Evolutionary conservation across 164 flowering plant genomes (phyloP).

Genomic region (Kingdonia uniflora): DNA sequence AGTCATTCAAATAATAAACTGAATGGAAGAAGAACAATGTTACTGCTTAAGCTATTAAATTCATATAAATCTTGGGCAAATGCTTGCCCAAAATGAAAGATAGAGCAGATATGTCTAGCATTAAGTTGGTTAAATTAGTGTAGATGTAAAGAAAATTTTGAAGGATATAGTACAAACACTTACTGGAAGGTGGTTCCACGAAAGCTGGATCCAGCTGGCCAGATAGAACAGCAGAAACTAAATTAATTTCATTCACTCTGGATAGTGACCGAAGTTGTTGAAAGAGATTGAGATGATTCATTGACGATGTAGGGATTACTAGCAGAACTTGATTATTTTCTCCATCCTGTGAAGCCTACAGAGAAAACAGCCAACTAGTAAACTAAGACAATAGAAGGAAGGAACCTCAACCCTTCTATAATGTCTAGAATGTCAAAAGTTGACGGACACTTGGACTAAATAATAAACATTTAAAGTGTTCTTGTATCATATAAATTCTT

Average conservation of each 20-base stretch:
- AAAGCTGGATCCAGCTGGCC: constrained; percentile 55
- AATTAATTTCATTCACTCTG: constrained; percentile 45
- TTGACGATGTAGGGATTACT: constrained; percentile 41
- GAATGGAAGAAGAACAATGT: no score
- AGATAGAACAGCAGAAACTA: constrained; percentile 52
- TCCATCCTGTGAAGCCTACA: constrained; percentile 34
- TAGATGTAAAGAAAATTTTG: no score
- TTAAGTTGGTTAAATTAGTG: background rate
- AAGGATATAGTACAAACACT: constrained; percentile 16
- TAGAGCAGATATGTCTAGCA: background rate
- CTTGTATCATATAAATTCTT: no score
- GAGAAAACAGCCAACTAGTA: constrained; percentile 6
- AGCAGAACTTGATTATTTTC: constrained; percentile 28
- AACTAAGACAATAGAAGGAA: constrained; percentile 3
- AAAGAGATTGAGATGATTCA: constrained; percentile 19
- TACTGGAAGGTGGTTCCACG: constrained; percentile 51
- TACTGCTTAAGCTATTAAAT: no score
- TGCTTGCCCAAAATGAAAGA: background rate
- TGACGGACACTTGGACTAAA: no score
- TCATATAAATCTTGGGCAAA: background rate
- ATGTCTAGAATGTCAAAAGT: background rate
- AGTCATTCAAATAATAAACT: no score
- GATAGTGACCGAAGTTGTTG: constrained; percentile 31
- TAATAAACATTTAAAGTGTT: no score
- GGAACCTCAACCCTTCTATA: no score